Conservation (phyloP, 306 rosid species). For the Clitoria ternatea region DNA sequence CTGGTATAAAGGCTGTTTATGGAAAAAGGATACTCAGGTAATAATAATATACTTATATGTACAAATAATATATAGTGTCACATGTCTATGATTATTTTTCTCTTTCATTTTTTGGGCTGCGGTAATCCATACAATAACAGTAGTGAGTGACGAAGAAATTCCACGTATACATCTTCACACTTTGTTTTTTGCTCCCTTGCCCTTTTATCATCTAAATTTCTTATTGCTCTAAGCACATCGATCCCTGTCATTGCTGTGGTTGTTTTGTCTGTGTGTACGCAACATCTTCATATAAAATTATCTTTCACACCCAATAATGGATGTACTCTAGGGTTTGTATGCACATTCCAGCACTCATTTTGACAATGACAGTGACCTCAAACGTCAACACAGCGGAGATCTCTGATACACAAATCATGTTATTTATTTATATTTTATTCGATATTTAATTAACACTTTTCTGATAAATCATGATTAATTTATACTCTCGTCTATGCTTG, state of each 20-base stretch:
- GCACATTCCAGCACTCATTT: constrained; percentile 25
- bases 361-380: constrained; percentile 33
- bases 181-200: not conserved
- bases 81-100: no score
- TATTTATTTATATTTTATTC: not conserved
- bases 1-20: constrained; percentile 21
- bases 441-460: no score
- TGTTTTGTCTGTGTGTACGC: not conserved
- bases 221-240: not conserved
- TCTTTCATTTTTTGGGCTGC: not conserved
- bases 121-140: not conserved
- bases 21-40: constrained; percentile 6
- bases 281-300: not conserved
- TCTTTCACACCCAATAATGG: not conserved
- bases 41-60: no score
- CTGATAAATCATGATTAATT: no score
- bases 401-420: not conserved
- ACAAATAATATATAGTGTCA: no score
- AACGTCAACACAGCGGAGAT: constrained; percentile 20
- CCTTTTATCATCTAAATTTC: not conserved
- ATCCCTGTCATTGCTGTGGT: constrained; percentile 4
- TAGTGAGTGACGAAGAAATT: no score
- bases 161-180: not conserved
- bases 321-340: constrained; percentile 7
- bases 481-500: no score